Evolutionary conservation across 139 green algal species (phyloP).

Genomic region (Chlamydomonas eustigma): DNA sequence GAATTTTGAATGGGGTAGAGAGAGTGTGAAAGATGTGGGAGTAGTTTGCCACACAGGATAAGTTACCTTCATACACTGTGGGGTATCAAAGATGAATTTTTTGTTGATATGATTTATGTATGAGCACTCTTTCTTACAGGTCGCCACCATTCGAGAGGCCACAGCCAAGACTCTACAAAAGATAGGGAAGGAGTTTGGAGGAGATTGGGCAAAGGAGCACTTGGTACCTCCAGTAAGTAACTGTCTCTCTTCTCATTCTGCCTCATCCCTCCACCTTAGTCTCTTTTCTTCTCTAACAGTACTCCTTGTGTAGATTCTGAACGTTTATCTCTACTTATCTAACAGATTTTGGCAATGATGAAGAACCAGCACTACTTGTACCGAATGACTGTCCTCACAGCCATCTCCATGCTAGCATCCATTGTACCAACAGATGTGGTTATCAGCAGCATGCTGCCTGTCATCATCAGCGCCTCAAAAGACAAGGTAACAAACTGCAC

Average conservation of each 20-base stretch:
- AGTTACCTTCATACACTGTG: background rate
- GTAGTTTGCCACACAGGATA: too few species aligned
- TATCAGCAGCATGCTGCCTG: conserved; percentile 79
- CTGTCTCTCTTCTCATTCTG: background rate
- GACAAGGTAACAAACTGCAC: conserved; percentile 62
- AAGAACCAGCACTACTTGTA: conserved; percentile 89
- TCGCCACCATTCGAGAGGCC: conserved; percentile 83
- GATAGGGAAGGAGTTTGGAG: conserved; percentile 89
- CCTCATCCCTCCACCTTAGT: too few species aligned
- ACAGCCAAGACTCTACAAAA: conserved; percentile 82
- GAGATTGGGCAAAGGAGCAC: conserved; percentile 87
- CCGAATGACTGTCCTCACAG: conserved; percentile 87
- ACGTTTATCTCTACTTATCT: background rate
- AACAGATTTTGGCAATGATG: conserved; percentile 17
- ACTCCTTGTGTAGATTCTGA: background rate
- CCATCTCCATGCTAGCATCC: conserved; percentile 75
- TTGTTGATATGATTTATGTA: conserved; percentile 1
- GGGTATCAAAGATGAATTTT: too few species aligned
- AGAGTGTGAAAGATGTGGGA: too few species aligned
- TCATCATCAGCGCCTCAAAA: conserved; percentile 72
- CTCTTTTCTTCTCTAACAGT: background rate
- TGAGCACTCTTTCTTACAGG: background rate
- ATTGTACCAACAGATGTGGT: conserved; percentile 80
- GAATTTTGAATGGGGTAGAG: background rate
- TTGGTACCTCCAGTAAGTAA: conserved; percentile 66